Conservation (phyloP, 2,329 filamentous ascomycete genomes). For the Teratosphaeriaceae sp. region DNA sequence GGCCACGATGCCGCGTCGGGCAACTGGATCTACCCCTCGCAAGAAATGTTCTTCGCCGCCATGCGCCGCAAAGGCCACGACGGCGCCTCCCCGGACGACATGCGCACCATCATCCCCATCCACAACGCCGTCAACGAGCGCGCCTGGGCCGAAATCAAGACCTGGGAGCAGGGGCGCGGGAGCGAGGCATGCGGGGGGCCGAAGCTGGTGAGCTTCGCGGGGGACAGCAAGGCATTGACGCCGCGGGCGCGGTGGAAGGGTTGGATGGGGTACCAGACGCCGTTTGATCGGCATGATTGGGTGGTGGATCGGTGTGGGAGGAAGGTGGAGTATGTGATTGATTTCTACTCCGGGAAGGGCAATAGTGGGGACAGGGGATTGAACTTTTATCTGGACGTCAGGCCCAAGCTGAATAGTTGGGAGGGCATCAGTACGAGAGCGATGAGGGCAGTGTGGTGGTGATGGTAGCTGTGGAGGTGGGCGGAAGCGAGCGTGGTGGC, state of each 20-base stretch:
- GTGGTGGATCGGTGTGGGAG: slow-evolving; percentile 85
- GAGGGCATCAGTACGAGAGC: slow-evolving; percentile 55
- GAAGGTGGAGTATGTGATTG: slow-evolving; percentile 89
- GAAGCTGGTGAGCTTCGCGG: slow-evolving; percentile 74
- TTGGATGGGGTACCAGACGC: slow-evolving; percentile 71
- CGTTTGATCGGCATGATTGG: slow-evolving; percentile 98
- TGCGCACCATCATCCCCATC: slow-evolving; percentile 89
- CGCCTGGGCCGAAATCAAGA: slow-evolving; percentile 85
- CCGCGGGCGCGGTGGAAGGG: slow-evolving; percentile 79
- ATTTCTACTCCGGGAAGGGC: slow-evolving; percentile 80
- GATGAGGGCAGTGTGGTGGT: slow-evolving; percentile 19
- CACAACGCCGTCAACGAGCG: slow-evolving; percentile 98
- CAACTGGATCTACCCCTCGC: slow-evolving; percentile 96
- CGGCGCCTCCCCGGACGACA: slow-evolving; percentile 63
- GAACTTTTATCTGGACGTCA: slow-evolving; percentile 59
- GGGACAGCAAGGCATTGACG: slow-evolving; percentile 57
- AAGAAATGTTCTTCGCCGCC: slow-evolving; percentile 96
- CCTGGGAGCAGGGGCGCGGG: slow-evolving; percentile 69
- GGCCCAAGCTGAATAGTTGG: slow-evolving; percentile 58
- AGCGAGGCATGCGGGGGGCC: slow-evolving; percentile 68
- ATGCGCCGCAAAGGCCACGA: slow-evolving; percentile 86
- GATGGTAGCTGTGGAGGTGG: too few relatives aligned
- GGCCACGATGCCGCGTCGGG: slow-evolving; percentile 62
- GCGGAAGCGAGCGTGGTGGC: too few relatives aligned
- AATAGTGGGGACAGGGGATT: slow-evolving; percentile 41